These are phyloP conservation scores for Albizia julibrissin DNA, from an alignment of 306 rosid species.

Conservation along the genomic window DNA sequence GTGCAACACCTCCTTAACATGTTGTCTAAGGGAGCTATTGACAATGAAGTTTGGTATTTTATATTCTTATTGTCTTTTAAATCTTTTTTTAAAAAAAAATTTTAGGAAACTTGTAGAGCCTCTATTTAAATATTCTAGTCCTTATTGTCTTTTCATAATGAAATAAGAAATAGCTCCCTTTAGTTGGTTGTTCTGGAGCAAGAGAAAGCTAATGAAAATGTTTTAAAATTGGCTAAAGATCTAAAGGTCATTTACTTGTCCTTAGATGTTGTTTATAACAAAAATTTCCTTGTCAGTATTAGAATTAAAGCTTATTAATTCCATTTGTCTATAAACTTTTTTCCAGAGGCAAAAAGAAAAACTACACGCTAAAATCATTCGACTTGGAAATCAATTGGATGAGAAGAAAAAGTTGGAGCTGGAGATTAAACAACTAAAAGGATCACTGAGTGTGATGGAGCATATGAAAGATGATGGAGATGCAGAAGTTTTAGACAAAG, in stretches of 20 bases:
- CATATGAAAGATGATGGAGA: slow-evolving; percentile 93
- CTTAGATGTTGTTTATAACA: slow-evolving; percentile 26
- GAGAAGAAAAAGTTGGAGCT: slow-evolving; percentile 88
- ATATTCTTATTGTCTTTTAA: slow-evolving; percentile 11
- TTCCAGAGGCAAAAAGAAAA: slow-evolving; percentile 86
- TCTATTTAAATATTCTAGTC: slow-evolving; percentile 30
- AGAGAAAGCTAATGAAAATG: slow-evolving; percentile 76
- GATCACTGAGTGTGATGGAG: slow-evolving; percentile 87
- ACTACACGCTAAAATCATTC: slow-evolving; percentile 71
- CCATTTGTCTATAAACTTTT: slow-evolving; percentile 38
- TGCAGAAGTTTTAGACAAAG: slow-evolving; percentile 67
- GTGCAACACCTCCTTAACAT: slow-evolving; percentile 38
- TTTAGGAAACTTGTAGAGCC: slow-evolving; percentile 28
- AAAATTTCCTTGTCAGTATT: slow-evolving; percentile 34
- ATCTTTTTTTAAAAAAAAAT: slow-evolving; percentile 14
- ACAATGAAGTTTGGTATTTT: slow-evolving; percentile 15
- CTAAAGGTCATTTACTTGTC: slow-evolving; percentile 71
- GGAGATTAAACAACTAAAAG: slow-evolving; percentile 91
- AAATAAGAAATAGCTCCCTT: slow-evolving; percentile 71
- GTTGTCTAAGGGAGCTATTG: slow-evolving; percentile 11
- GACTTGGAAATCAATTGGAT: slow-evolving; percentile 78
- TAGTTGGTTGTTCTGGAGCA: slow-evolving; percentile 79
- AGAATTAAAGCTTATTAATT: slow-evolving; percentile 32
- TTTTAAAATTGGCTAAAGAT: slow-evolving; percentile 79
- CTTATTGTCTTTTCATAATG: slow-evolving; percentile 58